Evolutionary conservation across 108 stramenopile genomes (phyloP), one percentile per base, ranked within the genome.

Genomic region (Pseudonitzschia pungens): DNA sequence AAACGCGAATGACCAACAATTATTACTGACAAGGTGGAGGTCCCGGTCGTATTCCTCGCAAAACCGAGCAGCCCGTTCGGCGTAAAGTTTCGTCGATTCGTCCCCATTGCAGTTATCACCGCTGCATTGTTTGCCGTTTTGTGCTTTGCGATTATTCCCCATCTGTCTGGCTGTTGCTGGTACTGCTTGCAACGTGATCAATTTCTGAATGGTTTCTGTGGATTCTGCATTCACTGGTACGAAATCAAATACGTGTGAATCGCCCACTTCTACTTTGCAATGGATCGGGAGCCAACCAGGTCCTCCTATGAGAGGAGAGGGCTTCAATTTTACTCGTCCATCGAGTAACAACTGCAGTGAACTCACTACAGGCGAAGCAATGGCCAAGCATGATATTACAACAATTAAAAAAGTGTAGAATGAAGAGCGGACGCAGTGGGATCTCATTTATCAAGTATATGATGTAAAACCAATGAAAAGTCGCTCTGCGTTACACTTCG

Each of bases 1-100:
- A 45, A 31, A 71, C 15, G 79, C 74, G 51, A 80, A 80, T 14
- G 74, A 66, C 79, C 79, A 80, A 63, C 79, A 80, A 68, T 80
- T 80, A 55, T 75, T 75, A 10, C 50, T 50, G 52, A 80, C 24
- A 51, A 80, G 65, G 59, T 80, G 74, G 15, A 80, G 32, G 21
- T 80, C 69, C 40, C 60, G 43, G 11, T 56, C 33, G 74, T 68
- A 75, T 5, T 32, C 29, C n/a, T 72, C 57, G 28, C 74, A 65
- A 52, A 75, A 75, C 32, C 66, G 31, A n/a, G 33, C 32, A 29
- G 74, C 79, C 45, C 55, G 60, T 41, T 75, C 31, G 5, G 36
- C 44, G 14, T 52, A 40, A 4, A n/a, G 31, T 62, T 62, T 33
- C 11, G 32, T 26, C 21, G 20, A 36, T 29, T 68, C 51, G 42